These are phyloP conservation scores for Flaveria brownii DNA, from an alignment of 129 eudicot species.

Conservation along the genomic window DNA sequence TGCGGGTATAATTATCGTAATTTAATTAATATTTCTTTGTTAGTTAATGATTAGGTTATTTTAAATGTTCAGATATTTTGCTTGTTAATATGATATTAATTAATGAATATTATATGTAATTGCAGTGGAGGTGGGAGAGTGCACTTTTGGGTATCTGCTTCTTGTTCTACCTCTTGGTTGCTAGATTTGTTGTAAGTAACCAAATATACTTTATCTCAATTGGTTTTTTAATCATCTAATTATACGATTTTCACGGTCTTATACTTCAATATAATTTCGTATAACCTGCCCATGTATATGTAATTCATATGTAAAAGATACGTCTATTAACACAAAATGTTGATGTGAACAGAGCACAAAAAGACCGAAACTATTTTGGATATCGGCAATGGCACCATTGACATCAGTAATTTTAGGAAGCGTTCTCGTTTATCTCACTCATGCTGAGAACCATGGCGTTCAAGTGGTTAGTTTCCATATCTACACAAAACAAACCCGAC, in stretches of 20 bases:
- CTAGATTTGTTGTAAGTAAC: conserved; percentile 70
- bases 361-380: conserved; percentile 75
- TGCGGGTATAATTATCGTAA: too few relatives aligned
- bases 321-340: not conserved
- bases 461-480: conserved; percentile 69
- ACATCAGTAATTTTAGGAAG: conserved; percentile 82
- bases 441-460: conserved; percentile 91
- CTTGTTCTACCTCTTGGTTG: conserved; percentile 70
- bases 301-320: not conserved
- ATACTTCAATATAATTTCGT: too few relatives aligned
- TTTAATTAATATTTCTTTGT: not conserved
- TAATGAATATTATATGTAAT: not conserved
- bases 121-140: conserved; percentile 99
- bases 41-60: not conserved
- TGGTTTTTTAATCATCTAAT: not conserved
- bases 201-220: not conserved
- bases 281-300: too few relatives aligned
- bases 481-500: too few relatives aligned
- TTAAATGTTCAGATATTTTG: not conserved
- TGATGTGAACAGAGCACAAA: conserved; percentile 62
- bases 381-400: conserved; percentile 94
- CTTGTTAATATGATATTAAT: not conserved
- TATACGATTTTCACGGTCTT: not conserved
- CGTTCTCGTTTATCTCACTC: conserved; percentile 77
- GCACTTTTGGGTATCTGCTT: conserved; percentile 76